These are phyloP conservation scores for Barnettozyma wickerhamii DNA, from an alignment of 805 yeast species.

Conservation along the genomic window DNA sequence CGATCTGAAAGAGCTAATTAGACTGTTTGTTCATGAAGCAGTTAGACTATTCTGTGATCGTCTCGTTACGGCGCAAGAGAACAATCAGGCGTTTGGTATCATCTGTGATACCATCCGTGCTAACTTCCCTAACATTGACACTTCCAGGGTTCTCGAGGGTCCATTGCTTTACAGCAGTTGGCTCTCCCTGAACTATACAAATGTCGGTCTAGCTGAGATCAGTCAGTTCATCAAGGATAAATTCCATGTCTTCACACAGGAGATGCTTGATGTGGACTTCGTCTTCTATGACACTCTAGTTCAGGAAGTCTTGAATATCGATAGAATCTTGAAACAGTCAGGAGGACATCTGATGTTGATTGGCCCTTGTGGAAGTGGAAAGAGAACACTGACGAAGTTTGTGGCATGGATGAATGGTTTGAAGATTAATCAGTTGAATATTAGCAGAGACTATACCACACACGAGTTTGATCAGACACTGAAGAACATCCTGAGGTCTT, in stretches of 20 bases:
- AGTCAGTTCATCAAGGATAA: constrained; percentile 56
- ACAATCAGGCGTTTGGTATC: constrained; percentile 43
- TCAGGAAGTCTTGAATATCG: constrained; percentile 73
- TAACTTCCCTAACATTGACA: constrained; percentile 45
- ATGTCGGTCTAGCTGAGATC: constrained; percentile 48
- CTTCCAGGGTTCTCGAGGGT: constrained; percentile 29
- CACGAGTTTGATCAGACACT: constrained; percentile 65
- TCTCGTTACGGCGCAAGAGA: constrained; percentile 44
- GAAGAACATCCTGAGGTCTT: constrained; percentile 44
- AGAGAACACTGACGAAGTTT: constrained; percentile 68
- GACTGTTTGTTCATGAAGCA: constrained; percentile 82
- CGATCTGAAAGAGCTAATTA: constrained; percentile 41
- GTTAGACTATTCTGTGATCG: constrained; percentile 75
- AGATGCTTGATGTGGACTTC: constrained; percentile 57
- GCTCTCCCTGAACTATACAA: constrained; percentile 59
- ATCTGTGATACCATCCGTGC: constrained; percentile 29
- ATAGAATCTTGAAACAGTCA: constrained; percentile 73
- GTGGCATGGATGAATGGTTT: constrained; percentile 92
- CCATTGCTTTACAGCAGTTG: constrained; percentile 73
- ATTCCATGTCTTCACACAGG: constrained; percentile 70
- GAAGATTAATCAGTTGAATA: constrained; percentile 51
- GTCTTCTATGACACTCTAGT: constrained; percentile 66
- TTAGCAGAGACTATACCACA: constrained; percentile 49
- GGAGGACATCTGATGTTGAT: constrained; percentile 89
- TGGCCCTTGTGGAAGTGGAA: constrained; percentile 82